Evolutionary conservation across 2,329 filamentous ascomycete species (phyloP), one percentile per base, ranked within the genome.

Genomic region (Penicillium sp.): DNA sequence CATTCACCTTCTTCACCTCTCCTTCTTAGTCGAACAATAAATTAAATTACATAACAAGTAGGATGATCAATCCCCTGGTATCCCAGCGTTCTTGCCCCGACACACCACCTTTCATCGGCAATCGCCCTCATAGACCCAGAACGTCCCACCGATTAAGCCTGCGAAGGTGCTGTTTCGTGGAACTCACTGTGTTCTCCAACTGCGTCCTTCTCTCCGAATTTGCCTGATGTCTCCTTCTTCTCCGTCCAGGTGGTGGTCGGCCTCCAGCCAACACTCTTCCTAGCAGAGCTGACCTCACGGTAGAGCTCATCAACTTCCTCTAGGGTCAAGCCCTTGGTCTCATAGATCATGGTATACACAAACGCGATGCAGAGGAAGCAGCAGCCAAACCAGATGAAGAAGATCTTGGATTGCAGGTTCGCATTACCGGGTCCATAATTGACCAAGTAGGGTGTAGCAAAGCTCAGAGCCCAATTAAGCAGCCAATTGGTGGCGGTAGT

Each of bases 251-350:
- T 40, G 17, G 22, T 5, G 14, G 37, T 40, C 17, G 37, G 25
- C 7, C 84, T 71, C 69, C 83, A 80, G 3, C 86, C 86, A 35
- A 78, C 73, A 12, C 64, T 69, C 33, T 17, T 43, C 16, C 11
- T 8, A 8, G 14, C 44, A 11, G 8, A 12, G 17, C 30, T 36
- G 31, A 87, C 80, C 69, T 88, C 86, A 30, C 73, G 76, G n/a
- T 91, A 92, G 48, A 91, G 74, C 76, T 89, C 84, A 67, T 95
- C 89, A 55, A 95, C 86, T 73, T 94, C 84, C 73, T 95, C 90
- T 26, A 94, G 82, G 0, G 83, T 85, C 14, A 91, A 81, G 12
- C 88, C 89, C 80, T 94, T 95, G 58, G 90, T 95, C 78, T 93
- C 90, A 69, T 91, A 92, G 67, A 95, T 85, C 75, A 85, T 84